These are phyloP conservation scores for Saccharomyces hybrid DNA, from an alignment of 1,139 yeast species.

Conservation along the genomic window DNA sequence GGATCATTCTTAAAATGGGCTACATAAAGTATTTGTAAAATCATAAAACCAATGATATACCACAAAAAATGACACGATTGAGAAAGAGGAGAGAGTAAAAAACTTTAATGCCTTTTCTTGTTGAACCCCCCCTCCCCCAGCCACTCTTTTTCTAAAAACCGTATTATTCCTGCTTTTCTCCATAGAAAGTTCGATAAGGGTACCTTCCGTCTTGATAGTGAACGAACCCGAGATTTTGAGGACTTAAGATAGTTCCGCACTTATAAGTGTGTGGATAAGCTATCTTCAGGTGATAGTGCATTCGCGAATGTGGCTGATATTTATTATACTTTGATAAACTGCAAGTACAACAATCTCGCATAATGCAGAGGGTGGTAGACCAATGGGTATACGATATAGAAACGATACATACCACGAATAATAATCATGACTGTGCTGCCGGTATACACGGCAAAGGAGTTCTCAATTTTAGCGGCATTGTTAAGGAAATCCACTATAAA, in stretches of 20 bases:
- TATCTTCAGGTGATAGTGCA: background rate
- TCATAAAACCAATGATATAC: too few species aligned
- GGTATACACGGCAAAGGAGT: background rate
- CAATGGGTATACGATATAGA: background rate
- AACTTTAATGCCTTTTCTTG: too few species aligned
- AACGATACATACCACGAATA: background rate
- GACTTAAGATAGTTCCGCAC: background rate
- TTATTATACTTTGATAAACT: background rate
- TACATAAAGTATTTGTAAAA: too few species aligned
- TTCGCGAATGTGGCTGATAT: background rate
- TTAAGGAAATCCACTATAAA: background rate
- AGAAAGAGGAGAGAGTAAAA: too few species aligned
- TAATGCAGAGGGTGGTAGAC: background rate
- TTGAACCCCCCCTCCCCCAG: too few species aligned
- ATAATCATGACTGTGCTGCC: background rate
- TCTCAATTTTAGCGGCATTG: background rate
- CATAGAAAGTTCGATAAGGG: background rate
- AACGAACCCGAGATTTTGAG: background rate
- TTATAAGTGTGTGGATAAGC: background rate
- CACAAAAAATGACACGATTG: too few species aligned
- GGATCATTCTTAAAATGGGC: too few species aligned
- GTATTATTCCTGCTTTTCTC: background rate
- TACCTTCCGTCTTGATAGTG: background rate
- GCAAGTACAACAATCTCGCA: background rate
- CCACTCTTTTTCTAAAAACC: background rate